Conservation (phyloP, 2,329 filamentous ascomycete species). For the Beauveria rudraprayagi region DNA sequence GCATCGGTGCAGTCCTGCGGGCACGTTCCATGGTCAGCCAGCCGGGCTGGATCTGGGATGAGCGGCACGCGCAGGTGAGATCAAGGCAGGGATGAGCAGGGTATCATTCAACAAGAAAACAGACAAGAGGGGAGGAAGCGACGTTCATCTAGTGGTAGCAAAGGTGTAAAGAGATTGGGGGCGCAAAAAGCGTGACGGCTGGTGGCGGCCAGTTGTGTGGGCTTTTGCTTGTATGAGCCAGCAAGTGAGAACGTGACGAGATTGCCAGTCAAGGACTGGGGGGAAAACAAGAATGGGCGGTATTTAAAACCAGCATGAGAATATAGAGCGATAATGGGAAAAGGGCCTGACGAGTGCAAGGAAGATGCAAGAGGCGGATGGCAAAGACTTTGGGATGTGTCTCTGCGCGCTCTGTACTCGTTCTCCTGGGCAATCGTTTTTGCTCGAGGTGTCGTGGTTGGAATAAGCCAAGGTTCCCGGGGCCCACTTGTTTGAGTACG, state of each 20-base stretch:
- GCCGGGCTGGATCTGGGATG: slow-evolving; percentile 6
- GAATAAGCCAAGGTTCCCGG: slow-evolving; percentile 26
- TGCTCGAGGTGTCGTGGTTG: slow-evolving; percentile 32
- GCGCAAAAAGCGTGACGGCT: not conserved
- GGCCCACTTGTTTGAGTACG: slow-evolving; percentile 10
- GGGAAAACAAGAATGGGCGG: slow-evolving; percentile 4
- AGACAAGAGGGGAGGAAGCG: slow-evolving; percentile 1
- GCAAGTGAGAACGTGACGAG: slow-evolving; percentile 12
- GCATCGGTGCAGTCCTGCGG: slow-evolving; percentile 22
- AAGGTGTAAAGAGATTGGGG: not conserved
- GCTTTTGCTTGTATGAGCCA: slow-evolving; percentile 12
- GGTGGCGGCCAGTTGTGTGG: slow-evolving; percentile 4
- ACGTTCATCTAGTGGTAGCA: not conserved
- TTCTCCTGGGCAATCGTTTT: slow-evolving; percentile 29
- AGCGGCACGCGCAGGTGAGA: slow-evolving; percentile 1
- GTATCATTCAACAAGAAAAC: slow-evolving; percentile 1
- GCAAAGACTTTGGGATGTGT: slow-evolving; percentile 15
- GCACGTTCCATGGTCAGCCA: slow-evolving; percentile 26
- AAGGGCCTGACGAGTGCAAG: slow-evolving; percentile 10
- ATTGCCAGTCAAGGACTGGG: not conserved
- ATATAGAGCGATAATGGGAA: slow-evolving; percentile 10
- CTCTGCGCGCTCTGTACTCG: slow-evolving; percentile 15
- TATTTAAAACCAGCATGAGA: slow-evolving; percentile 12
- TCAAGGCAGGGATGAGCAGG: not conserved
- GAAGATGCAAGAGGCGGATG: slow-evolving; percentile 16